Conservation (phyloP, 352 stramenopile species). For the Pythium coloratum region DNA sequence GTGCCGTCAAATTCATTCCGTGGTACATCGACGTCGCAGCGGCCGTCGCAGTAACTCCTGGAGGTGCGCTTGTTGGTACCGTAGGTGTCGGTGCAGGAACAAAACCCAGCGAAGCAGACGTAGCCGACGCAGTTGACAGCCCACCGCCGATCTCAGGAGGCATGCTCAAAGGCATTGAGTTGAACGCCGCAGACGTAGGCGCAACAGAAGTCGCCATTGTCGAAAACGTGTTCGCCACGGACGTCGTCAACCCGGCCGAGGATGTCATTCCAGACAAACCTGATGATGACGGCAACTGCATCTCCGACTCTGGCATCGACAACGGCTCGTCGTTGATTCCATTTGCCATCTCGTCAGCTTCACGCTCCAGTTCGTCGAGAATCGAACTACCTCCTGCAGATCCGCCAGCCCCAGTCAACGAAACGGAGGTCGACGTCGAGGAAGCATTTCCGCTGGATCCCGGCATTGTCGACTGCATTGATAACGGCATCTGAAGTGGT, state of each 20-base stretch:
- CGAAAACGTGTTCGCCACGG: constrained; percentile 27
- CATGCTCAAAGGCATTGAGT: constrained; percentile 66
- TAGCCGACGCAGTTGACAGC: constrained; percentile 25
- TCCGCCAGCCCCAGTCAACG: constrained; percentile 13
- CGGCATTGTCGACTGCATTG: constrained; percentile 35
- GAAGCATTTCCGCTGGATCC: constrained; percentile 3
- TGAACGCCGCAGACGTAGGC: constrained; percentile 42
- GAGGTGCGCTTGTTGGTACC: constrained; percentile 43
- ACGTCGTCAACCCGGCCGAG: constrained; percentile 25
- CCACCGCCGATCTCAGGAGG: constrained; percentile 62
- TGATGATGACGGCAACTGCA: constrained; percentile 37
- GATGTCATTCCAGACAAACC: constrained; percentile 30
- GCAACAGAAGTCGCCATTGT: constrained; percentile 20
- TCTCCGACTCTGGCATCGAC: constrained; percentile 80
- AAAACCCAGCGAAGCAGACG: constrained; percentile 39
- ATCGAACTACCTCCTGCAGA: constrained; percentile 62
- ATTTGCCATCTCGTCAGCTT: constrained; percentile 87
- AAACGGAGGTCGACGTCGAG: constrained; percentile 24
- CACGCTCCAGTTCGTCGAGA: constrained; percentile 80
- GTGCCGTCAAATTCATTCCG: constrained; percentile 72
- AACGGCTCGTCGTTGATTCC: constrained; percentile 77
- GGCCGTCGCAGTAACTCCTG: constrained; percentile 28
- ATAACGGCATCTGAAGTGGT: constrained; percentile 47
- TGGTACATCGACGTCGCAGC: constrained; percentile 61
- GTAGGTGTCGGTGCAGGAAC: constrained; percentile 39